Percentiles rank a stretch among this genome's conserved stretches.
Evolutionary conservation across 768 basidiomycete genomes (phyloP).

Genomic region (Mycena galericulata): DNA sequence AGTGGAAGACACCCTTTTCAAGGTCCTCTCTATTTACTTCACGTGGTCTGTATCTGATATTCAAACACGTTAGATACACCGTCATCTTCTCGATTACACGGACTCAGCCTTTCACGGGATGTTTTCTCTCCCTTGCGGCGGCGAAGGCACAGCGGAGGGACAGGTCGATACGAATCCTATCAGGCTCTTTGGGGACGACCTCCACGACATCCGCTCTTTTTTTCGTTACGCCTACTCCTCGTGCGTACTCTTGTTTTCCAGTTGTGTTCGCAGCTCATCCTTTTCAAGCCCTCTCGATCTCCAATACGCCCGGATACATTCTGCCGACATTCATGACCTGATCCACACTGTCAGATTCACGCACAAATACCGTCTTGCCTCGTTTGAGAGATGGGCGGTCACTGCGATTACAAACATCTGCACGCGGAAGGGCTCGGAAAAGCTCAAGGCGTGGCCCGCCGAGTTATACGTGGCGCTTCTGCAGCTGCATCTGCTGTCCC

Average conservation of each 20-base stretch:
- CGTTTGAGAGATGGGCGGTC: slow-evolving; percentile 19
- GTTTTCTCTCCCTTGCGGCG: not conserved
- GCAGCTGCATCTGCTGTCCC: not conserved
- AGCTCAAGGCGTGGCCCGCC: not conserved
- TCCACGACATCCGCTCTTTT: slow-evolving; percentile 1
- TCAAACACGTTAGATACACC: not conserved
- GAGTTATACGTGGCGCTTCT: slow-evolving; percentile 7
- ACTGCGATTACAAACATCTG: not conserved
- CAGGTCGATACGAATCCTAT: not conserved
- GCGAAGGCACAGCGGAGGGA: not conserved
- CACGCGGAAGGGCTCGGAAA: not conserved
- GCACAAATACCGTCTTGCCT: slow-evolving; percentile 18
- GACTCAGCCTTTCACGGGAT: slow-evolving; percentile 4
- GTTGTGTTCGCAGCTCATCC: not conserved
- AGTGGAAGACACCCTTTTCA: slow-evolving; percentile 18
- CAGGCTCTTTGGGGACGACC: not conserved
- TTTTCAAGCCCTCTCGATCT: slow-evolving; percentile 11
- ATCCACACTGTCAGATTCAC: not conserved
- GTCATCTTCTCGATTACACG: slow-evolving; percentile 1
- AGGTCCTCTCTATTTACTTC: not conserved
- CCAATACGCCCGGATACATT: not conserved
- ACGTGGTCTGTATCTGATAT: not conserved
- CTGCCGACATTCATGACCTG: not conserved
- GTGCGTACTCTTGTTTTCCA: not conserved
- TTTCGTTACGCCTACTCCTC: slow-evolving; percentile 12